Conservation (phyloP, 2,329 filamentous ascomycete genomes). For the Periconia macrospinosa region DNA sequence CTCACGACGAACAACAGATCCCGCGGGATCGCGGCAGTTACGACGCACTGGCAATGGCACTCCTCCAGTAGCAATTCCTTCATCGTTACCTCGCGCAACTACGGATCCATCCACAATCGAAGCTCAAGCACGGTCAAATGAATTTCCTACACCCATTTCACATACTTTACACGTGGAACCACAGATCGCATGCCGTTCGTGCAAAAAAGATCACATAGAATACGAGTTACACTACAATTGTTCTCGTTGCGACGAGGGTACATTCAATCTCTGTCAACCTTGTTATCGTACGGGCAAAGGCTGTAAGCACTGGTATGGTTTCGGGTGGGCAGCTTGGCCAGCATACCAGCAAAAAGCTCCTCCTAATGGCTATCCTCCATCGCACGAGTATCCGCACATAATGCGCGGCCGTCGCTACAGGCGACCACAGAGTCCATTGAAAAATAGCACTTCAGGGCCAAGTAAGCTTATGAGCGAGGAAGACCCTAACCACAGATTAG, state of each 20-base stretch:
- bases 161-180: slow-evolving; percentile 65
- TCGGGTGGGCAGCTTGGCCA: slow-evolving; percentile 70
- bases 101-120: slow-evolving; percentile 28
- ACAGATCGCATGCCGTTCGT: slow-evolving; percentile 72
- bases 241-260: slow-evolving; percentile 66
- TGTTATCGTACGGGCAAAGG: slow-evolving; percentile 80
- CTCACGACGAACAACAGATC: slow-evolving; percentile 37
- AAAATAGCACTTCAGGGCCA: slow-evolving; percentile 18
- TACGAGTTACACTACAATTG: slow-evolving; percentile 89
- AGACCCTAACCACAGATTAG: slow-evolving; percentile 67
- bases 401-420: slow-evolving; percentile 52
- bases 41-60: slow-evolving; percentile 28
- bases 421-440: slow-evolving; percentile 26
- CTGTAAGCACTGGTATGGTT: slow-evolving; percentile 86
- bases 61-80: slow-evolving; percentile 24
- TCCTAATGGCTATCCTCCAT: slow-evolving; percentile 44
- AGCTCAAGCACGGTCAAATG: slow-evolving; percentile 16
- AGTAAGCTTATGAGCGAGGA: slow-evolving; percentile 58
- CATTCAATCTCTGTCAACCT: slow-evolving; percentile 76
- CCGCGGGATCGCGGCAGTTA: slow-evolving; percentile 20
- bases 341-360: slow-evolving; percentile 60
- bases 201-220: slow-evolving; percentile 72
- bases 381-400: slow-evolving; percentile 55
- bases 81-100: slow-evolving; percentile 31
- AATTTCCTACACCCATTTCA: slow-evolving; percentile 9